phyloP scores from a whole-genome alignment of 2,329 filamentous ascomycete species.

The Didymella keratinophila region DNA sequence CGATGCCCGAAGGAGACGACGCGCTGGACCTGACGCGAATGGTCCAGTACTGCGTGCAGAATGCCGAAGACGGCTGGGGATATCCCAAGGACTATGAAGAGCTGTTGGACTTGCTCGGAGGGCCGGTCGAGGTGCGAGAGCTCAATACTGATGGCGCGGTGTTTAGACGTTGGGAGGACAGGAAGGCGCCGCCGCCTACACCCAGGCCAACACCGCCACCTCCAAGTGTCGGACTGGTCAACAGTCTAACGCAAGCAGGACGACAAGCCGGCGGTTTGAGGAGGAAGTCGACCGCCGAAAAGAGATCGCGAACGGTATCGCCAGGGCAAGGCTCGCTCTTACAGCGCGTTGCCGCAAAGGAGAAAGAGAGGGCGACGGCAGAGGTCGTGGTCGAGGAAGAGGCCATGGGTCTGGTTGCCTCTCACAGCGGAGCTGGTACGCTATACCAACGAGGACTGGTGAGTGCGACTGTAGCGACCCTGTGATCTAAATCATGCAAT shows the following conservation, averaged over 20 bases:
- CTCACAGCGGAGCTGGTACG: neutral
- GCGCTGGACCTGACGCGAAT: constrained; percentile 38
- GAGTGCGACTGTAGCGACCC: neutral
- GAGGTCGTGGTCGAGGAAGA: neutral
- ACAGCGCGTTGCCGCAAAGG: neutral
- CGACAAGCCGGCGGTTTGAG: neutral
- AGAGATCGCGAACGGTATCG: neutral
- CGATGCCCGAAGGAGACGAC: constrained; percentile 28
- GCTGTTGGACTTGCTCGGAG: constrained; percentile 23
- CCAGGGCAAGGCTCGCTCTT: neutral
- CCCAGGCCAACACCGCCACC: neutral
- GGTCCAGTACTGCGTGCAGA: constrained; percentile 28
- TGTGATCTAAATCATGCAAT: neutral
- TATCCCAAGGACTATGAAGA: constrained; percentile 34
- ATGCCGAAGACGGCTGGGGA: constrained; percentile 26
- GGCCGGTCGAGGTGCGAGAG: constrained; percentile 8
- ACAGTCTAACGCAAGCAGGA: neutral
- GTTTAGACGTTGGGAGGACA: constrained; percentile 21
- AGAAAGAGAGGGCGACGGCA: neutral
- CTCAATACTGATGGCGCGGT: constrained; percentile 23
- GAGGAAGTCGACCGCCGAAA: neutral
- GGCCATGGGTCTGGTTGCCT: neutral
- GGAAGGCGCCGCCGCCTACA: constrained; percentile 7
- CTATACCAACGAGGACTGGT: constrained; percentile 7
- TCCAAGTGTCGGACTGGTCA: neutral